Evolutionary conservation across 306 rosid species (phyloP).

Genomic region (Albizia julibrissin): DNA sequence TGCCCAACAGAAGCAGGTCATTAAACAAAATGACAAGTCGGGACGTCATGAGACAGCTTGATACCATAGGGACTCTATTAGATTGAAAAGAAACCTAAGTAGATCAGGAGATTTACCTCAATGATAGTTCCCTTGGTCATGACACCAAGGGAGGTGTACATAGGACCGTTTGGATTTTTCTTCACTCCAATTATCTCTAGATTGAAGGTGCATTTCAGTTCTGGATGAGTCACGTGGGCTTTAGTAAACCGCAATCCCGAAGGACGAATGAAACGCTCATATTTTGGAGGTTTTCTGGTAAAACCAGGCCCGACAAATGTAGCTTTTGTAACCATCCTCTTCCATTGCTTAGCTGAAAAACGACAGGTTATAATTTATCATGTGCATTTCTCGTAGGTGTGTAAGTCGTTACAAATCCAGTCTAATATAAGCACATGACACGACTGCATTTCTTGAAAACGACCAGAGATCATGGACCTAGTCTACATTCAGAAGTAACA

Average conservation of each 20-base stretch:
- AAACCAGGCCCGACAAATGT: conserved; percentile 92
- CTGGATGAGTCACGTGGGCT: conserved; percentile 97
- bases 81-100: conserved; percentile 7
- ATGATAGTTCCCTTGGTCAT: conserved; percentile 89
- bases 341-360: conserved; percentile 89
- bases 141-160: conserved; percentile 92
- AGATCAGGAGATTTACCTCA: conserved; percentile 55
- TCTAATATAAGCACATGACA: neutral
- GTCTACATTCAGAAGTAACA: neutral
- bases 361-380: conserved; percentile 14
- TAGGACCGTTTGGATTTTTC: conserved; percentile 92
- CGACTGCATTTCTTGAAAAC: neutral
- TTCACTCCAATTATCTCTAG: conserved; percentile 87
- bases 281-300: conserved; percentile 95
- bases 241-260: conserved; percentile 84
- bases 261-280: conserved; percentile 91
- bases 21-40: neutral
- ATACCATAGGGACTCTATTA: neutral
- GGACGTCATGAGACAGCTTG: neutral
- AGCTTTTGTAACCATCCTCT: conserved; percentile 95
- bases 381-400: neutral
- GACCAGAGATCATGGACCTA: neutral
- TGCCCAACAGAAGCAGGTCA: neutral
- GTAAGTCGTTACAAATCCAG: neutral
- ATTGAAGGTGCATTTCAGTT: conserved; percentile 89